Base-by-base conservation (phyloP, 768 basidiomycete species). In the Termitomyces sp. region DNA sequence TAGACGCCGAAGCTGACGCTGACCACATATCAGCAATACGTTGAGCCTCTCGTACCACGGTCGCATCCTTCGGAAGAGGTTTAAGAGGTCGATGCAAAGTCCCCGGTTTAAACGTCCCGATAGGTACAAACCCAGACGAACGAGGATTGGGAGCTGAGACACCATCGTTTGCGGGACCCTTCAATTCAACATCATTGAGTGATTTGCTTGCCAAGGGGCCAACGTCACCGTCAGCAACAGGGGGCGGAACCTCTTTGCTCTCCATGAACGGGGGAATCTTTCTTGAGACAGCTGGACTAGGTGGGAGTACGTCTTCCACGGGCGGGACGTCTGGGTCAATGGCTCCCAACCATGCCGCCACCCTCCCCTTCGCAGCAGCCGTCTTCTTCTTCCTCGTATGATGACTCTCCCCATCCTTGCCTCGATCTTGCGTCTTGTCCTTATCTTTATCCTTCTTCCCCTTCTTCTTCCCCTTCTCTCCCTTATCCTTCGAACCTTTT, bases 301-400 rank as follows among this genome's bases (percentile, higher is more conserved):
- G 77, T 36, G 79, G 75, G 44, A 77, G 74, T 28, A 75, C 70
- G 38, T 87, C 81, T 58, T 80, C 73, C 55, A 81, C 81, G 7
- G 83, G 84, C 2, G 85, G 84, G 4, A 74, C 77, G 45, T 81
- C 82, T 4, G 82, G 78, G 55, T 87, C 87, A 52, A 92, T 84
- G 9, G 75, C 79, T 33, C 87, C 90, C 61, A 93, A 66, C 91
- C 91, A 93, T 8, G 87, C 89, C 9, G 90, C 80, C n/a, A 93
- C 86, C 24, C 89, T 76, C 7, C 90, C 89, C 62, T 89, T 88
- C 11, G 85, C 84, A 57, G 84, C 72, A 11, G 68, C 62, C 28
- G 54, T 67, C 58, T 63, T 68, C 62, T 61, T 66, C 39, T 38
- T 65, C 53, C 62, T 62, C 49, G 70, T 59, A 67, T 59, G 63